phyloP scores from a whole-genome alignment of 768 basidiomycete genomes.

The Goffeauzyma gilvescens region DNA sequence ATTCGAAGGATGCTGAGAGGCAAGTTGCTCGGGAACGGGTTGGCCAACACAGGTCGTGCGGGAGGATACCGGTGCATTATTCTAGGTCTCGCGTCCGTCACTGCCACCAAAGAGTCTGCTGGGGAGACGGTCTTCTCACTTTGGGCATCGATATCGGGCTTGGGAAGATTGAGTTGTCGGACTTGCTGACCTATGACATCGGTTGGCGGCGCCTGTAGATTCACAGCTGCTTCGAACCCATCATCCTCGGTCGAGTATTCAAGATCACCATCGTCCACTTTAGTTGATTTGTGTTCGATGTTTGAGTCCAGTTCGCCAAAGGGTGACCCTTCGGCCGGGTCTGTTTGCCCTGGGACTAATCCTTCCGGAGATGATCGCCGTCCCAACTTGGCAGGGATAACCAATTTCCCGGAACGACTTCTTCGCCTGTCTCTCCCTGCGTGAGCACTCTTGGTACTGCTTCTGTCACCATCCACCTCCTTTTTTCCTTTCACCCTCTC shows the following conservation, averaged over 20 bases:
- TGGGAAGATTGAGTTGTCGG: background rate
- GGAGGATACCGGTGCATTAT: background rate
- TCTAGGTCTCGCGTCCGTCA: background rate
- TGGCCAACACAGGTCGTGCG: constrained; percentile 1
- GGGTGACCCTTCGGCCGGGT: too few relatives aligned
- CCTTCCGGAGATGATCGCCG: too few relatives aligned
- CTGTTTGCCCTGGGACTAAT: too few relatives aligned
- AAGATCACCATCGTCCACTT: too few relatives aligned
- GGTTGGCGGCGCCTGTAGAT: too few relatives aligned
- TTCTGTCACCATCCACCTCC: background rate
- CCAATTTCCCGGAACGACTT: too few relatives aligned
- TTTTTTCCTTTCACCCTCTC: background rate
- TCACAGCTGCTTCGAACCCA: too few relatives aligned
- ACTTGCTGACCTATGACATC: too few relatives aligned
- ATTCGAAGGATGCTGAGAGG: constrained; percentile 23
- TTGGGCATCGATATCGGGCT: background rate
- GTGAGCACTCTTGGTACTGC: background rate
- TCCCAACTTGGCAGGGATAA: too few relatives aligned
- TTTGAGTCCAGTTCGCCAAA: too few relatives aligned
- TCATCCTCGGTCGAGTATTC: too few relatives aligned
- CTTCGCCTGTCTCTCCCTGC: background rate
- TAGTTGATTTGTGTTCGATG: too few relatives aligned
- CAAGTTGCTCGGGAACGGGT: constrained; percentile 23
- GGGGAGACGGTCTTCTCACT: background rate
- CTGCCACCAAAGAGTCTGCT: background rate